Evolutionary conservation across 768 basidiomycete genomes (phyloP), one percentile per base, ranked within the genome.

Genomic region (Tulasnella sp.): DNA sequence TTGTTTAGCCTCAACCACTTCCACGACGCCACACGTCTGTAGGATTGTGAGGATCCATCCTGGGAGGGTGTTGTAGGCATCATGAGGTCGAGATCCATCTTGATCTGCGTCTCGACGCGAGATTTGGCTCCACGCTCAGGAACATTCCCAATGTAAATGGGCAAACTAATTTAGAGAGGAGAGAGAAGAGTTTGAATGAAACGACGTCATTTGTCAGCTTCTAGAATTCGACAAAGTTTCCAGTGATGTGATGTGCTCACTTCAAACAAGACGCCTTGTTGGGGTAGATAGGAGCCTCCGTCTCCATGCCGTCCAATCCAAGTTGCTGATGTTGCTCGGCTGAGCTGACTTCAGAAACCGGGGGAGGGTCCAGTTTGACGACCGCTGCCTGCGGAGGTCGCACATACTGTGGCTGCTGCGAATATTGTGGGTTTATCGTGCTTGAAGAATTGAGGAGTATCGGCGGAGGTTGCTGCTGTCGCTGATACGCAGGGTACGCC

Each of bases 71-170:
- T 41, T 49, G 24, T 38, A 9, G 42, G 64, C 50, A 58, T 58
- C 32, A 51, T 85, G 51, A 90, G 75, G 67, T 91, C 86, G 41
- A 95, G 76, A 2, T 84, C 81, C 42, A 94, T 80, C 68, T 91
- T 83, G 51, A 95, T 84, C 75, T 95, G 92, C 2, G 92, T 95
- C 70, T 95, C 92, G n/a, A 95, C 92, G 32, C 92, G 81, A 49
- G 88, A 91, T 72, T 95, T 94, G 13, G 91, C 84, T 24, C 91
- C 92, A 45, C 76, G 73, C 65, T 82, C 80, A 4, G 92, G 90
- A 56, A 95, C 82, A 67, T 83, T 89, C 21, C 89, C 87, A 44
- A 90, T 82, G 69, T 89, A 76, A 60, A 95, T 86, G 24, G 87
- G 79, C 58, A 92, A 78, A 66, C 89, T 91, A 65, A 27, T 49